Conservation (phyloP, 768 basidiomycete species). For the Cyclocybe cylindracea region DNA sequence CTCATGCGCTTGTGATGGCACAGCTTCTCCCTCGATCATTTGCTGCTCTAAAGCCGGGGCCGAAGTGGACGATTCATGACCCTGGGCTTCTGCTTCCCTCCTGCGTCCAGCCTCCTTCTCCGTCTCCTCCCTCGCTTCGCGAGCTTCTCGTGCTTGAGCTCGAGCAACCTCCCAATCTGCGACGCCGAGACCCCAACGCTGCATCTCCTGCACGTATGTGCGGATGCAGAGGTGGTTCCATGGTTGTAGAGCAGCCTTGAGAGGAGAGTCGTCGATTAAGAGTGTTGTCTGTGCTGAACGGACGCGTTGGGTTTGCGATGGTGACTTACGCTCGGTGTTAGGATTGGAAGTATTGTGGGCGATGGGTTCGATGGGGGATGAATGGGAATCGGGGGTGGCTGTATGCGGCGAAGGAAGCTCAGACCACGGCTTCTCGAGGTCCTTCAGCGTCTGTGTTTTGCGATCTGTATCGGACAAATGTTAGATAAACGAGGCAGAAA, state of each 20-base stretch:
- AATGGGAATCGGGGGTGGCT: conserved; percentile 5
- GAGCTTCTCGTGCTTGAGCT: neutral
- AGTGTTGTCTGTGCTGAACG: conserved; percentile 49
- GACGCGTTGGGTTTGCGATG: neutral
- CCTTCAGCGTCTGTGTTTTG: conserved; percentile 67
- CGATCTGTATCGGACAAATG: conserved; percentile 27
- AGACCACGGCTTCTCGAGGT: conserved; percentile 70
- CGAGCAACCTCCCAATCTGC: conserved; percentile 9
- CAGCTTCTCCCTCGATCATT: neutral
- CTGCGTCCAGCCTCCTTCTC: neutral
- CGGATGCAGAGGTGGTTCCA: conserved; percentile 79
- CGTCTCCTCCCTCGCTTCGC: neutral
- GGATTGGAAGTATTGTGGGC: conserved; percentile 5
- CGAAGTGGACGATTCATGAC: neutral
- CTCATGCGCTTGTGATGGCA: neutral
- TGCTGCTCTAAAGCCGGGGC: neutral
- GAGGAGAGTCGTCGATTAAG: conserved; percentile 57
- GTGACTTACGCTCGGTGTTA: conserved; percentile 1
- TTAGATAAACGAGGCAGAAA: neutral
- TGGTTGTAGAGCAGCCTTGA: conserved; percentile 66
- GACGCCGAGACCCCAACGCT: conserved; percentile 31
- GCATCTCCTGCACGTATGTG: conserved; percentile 57
- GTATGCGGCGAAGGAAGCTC: conserved; percentile 19
- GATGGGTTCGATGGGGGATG: neutral
- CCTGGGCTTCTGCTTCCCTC: neutral